A percentile compares a stretch with the other conserved stretches of the same genome.
phyloP scores from a whole-genome alignment of 768 basidiomycete genomes.

The Chalciporus pseudorubinellus region DNA sequence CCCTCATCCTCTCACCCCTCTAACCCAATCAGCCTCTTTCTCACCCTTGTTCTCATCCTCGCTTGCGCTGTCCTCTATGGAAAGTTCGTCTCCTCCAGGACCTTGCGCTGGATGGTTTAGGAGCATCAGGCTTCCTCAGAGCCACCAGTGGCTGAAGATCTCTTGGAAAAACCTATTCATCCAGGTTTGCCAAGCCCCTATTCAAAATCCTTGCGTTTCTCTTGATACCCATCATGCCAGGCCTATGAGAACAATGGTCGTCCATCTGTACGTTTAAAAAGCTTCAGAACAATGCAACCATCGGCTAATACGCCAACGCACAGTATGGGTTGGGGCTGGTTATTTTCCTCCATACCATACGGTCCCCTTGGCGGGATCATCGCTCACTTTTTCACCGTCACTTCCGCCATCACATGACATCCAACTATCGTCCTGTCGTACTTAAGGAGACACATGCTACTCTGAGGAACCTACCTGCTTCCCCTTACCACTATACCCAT shows the following conservation, averaged over 20 bases:
- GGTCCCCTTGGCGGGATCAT: conserved; percentile 38
- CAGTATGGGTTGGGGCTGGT: conserved; percentile 50
- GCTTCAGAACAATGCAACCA: neutral
- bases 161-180: conserved; percentile 50
- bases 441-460: conserved; percentile 37
- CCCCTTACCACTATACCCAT: conserved; percentile 38
- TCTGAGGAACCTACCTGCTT: conserved; percentile 36
- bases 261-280: conserved; percentile 37
- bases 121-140: conserved; percentile 31
- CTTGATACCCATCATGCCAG: conserved; percentile 14
- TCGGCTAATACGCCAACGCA: neutral
- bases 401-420: conserved; percentile 30
- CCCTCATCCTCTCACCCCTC: neutral
- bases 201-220: neutral
- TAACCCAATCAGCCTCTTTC: neutral
- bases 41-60: conserved; percentile 1
- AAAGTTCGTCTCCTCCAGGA: conserved; percentile 31
- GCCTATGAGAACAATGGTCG: conserved; percentile 41
- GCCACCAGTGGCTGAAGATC: conserved; percentile 44
- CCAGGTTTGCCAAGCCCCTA: conserved; percentile 17
- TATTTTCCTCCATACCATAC: conserved; percentile 42
- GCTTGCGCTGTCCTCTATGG: conserved; percentile 13
- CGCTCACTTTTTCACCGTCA: conserved; percentile 39
- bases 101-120: conserved; percentile 40
- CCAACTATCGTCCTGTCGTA: conserved; percentile 27